Evolutionary conservation across 768 basidiomycete genomes (phyloP).

Genomic region (Termitomyces sp.): DNA sequence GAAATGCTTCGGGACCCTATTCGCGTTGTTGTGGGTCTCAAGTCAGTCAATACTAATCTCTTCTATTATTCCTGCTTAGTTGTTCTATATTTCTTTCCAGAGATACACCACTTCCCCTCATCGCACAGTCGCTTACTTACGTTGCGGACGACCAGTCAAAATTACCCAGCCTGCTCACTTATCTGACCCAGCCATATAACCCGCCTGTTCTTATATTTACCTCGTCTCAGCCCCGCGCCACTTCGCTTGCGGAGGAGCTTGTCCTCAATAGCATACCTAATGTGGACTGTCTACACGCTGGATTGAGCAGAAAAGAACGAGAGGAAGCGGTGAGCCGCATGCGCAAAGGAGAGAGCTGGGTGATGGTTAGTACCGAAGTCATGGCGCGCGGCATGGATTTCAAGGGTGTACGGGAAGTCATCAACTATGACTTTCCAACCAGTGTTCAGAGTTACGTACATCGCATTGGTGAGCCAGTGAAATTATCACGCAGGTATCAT

Average conservation of each 20-base stretch:
- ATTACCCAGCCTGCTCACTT: conserved; percentile 78
- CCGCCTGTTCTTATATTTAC: conserved; percentile 93
- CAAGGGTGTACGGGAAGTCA: conserved; percentile 88
- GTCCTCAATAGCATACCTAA: conserved; percentile 73
- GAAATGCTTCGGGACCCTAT: conserved; percentile 82
- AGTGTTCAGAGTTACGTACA: conserved; percentile 96
- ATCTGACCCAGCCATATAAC: conserved; percentile 79
- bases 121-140: conserved; percentile 84
- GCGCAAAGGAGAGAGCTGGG: conserved; percentile 89
- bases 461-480: conserved; percentile 64
- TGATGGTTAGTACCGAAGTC: conserved; percentile 94
- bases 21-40: conserved; percentile 93
- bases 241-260: conserved; percentile 79
- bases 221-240: conserved; percentile 81
- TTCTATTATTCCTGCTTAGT: background rate
- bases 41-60: conserved; percentile 49
- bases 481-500: background rate
- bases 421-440: conserved; percentile 97
- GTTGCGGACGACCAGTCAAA: conserved; percentile 95
- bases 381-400: conserved; percentile 99
- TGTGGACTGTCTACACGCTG: conserved; percentile 90
- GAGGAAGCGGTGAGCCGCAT: conserved; percentile 83
- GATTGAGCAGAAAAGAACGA: conserved; percentile 82
- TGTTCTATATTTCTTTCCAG: conserved; percentile 35
- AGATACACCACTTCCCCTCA: conserved; percentile 92